Evolutionary conservation across 2,329 filamentous ascomycete genomes (phyloP).

Genomic region (Epichloe typhina): DNA sequence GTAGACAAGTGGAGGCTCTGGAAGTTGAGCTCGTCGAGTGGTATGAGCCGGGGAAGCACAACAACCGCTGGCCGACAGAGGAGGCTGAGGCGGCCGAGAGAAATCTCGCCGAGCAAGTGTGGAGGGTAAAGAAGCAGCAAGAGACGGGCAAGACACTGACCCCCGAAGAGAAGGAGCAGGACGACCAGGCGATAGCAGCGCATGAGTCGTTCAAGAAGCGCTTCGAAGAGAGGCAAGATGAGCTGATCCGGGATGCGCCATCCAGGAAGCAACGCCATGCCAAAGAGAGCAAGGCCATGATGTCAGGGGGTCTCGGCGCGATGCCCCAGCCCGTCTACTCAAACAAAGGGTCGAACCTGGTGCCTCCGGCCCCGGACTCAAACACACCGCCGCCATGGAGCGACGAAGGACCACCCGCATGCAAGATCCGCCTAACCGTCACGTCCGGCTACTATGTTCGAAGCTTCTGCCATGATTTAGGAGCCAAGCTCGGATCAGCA

Average conservation of each 20-base stretch:
- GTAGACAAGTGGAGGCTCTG: conserved; percentile 63
- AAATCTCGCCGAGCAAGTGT: conserved; percentile 60
- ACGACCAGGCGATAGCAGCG: conserved; percentile 39
- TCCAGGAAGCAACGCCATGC: conserved; percentile 18
- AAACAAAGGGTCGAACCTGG: conserved; percentile 36
- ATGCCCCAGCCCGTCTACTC: conserved; percentile 30
- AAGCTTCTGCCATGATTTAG: conserved; percentile 84
- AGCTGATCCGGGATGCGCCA: conserved; percentile 38
- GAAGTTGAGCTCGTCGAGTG: conserved; percentile 76
- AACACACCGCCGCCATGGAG: conserved; percentile 42
- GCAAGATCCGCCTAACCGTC: conserved; percentile 77
- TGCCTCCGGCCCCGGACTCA: conserved; percentile 33
- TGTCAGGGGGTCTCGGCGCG: conserved; percentile 46
- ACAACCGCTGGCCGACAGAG: conserved; percentile 64
- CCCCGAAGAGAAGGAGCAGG: conserved; percentile 41
- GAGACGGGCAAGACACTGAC: conserved; percentile 34
- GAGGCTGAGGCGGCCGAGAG: conserved; percentile 67
- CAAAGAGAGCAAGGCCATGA: conserved; percentile 28
- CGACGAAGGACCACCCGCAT: conserved; percentile 58
- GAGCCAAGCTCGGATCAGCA: conserved; percentile 65
- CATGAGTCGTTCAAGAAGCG: conserved; percentile 45
- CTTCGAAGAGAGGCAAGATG: conserved; percentile 44
- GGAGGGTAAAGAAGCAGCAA: conserved; percentile 46
- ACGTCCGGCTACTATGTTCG: conserved; percentile 95
- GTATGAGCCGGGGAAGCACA: conserved; percentile 68